phyloP scores from a whole-genome alignment of 371 early-diverging fungal species.

The Rhizomucor miehei region DNA sequence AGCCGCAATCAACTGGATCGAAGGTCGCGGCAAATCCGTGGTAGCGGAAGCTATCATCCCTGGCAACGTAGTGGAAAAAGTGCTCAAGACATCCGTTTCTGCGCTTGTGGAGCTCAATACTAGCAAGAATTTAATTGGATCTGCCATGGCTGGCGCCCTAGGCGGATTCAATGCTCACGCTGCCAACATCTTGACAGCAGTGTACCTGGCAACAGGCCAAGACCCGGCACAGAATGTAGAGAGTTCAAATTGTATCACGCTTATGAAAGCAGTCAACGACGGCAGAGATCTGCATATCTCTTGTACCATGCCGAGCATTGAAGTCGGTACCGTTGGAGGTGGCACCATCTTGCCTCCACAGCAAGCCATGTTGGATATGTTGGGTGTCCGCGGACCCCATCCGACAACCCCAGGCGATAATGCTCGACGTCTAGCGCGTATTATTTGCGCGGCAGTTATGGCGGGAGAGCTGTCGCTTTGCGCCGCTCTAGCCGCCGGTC shows the following conservation, averaged over 20 bases:
- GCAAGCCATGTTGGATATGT: slow-evolving; percentile 85
- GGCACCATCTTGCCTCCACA: slow-evolving; percentile 91
- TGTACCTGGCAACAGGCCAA: slow-evolving; percentile 94
- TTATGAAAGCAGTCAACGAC: slow-evolving; percentile 88
- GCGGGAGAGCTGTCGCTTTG: slow-evolving; percentile 94
- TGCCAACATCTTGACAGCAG: slow-evolving; percentile 93
- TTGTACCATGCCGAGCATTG: slow-evolving; percentile 94
- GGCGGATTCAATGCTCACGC: slow-evolving; percentile 98
- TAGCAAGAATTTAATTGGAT: slow-evolving; percentile 90
- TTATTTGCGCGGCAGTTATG: slow-evolving; percentile 93
- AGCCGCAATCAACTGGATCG: slow-evolving; percentile 96
- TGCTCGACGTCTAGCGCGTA: slow-evolving; percentile 85
- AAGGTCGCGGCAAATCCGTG: slow-evolving; percentile 96
- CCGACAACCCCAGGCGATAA: slow-evolving; percentile 83
- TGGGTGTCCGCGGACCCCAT: slow-evolving; percentile 87
- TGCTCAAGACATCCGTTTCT: slow-evolving; percentile 85
- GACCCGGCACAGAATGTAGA: slow-evolving; percentile 98
- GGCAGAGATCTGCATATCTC: slow-evolving; percentile 82
- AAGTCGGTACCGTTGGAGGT: slow-evolving; percentile 96
- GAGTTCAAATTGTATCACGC: slow-evolving; percentile 90
- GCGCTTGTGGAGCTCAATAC: slow-evolving; percentile 81
- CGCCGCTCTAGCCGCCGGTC: slow-evolving; percentile 86
- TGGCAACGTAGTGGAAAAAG: slow-evolving; percentile 72
- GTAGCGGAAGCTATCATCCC: slow-evolving; percentile 88
- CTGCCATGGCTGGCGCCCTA: slow-evolving; percentile 92